phyloP scores from a whole-genome alignment of 2,329 filamentous ascomycete genomes.

The Tothia fuscella region DNA sequence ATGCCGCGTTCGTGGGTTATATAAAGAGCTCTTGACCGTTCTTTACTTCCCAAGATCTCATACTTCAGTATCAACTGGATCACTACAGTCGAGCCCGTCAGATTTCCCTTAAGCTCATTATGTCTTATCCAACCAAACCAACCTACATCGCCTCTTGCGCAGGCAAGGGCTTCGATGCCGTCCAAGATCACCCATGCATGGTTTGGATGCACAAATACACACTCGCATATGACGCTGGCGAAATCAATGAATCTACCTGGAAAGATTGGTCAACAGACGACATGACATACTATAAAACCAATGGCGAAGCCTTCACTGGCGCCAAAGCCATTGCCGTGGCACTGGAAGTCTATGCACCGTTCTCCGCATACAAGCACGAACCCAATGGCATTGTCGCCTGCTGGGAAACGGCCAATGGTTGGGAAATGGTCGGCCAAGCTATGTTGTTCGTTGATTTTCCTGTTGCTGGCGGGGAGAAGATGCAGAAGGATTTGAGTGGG shows the following conservation, averaged over 20 bases:
- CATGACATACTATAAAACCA: constrained; percentile 14
- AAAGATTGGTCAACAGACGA: constrained; percentile 11
- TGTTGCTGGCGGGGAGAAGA: constrained; percentile 13
- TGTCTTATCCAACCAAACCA: constrained; percentile 17
- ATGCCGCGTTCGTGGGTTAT: too few relatives aligned
- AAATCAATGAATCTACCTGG: constrained; percentile 1
- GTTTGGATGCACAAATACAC: constrained; percentile 19
- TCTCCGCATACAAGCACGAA: constrained; percentile 16
- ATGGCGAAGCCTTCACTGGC: constrained; percentile 15
- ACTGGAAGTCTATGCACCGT: constrained; percentile 16
- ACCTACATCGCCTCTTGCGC: constrained; percentile 15
- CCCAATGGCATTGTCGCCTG: constrained; percentile 12
- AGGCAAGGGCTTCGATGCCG: constrained; percentile 15
- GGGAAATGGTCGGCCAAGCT: constrained; percentile 17
- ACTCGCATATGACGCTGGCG: constrained; percentile 13
- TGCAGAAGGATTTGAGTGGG: constrained; percentile 13
- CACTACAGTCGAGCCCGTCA: too few relatives aligned
- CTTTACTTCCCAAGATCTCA: too few relatives aligned
- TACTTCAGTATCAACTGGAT: too few relatives aligned
- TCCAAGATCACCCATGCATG: constrained; percentile 17
- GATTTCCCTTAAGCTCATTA: too few relatives aligned
- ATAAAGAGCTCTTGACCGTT: too few relatives aligned
- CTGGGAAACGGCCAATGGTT: constrained; percentile 17
- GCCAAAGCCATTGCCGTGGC: constrained; percentile 14
- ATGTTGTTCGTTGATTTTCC: constrained; percentile 15